Evolutionary conservation across 805 yeast species (phyloP), one percentile per base, ranked within the genome.

Genomic region (Kluyveromyces starmeri): DNA sequence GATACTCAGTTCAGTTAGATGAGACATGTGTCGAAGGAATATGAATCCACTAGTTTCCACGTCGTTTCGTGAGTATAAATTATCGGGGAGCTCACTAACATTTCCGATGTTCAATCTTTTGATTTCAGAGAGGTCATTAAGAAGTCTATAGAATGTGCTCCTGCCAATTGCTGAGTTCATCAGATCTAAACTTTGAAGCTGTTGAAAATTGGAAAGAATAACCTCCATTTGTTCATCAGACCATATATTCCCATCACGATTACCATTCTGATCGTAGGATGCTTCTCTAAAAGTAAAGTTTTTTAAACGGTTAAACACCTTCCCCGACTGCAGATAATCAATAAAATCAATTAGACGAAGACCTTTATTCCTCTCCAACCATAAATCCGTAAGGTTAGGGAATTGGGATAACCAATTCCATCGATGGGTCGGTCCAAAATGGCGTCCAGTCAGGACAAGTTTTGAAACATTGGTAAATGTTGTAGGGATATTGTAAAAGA

Each of bases 141-240:
- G 16, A 15, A 54, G 30, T 23, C 45, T 33, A 10, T 36, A 22
- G 13, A 55, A 30, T 2, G 52, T 53, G 6, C 35, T 18, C 3
- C 56, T 56, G 18, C 51, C 47, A 10, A 55, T 50, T 5, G 55
- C 53, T 1, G 52, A 43, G 8, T 53, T 47, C 61, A 54, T 55
- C 15, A 52, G 32, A 36, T 55, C 60, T 6, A 53, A 31, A 9
- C 35, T 26, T 15, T 35, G 39, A 22, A 54, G 16, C 20, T 42
- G 33, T 22, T 32, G 31, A 1, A 54, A 28, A n/a, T 35, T 35
- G 16, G 19, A 9, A 7, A 20, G 11, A 7, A 35, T 18, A 3
- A 4, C 15, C 17, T 12, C 14, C 12, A 22, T 22, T 28, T 28
- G 26, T 35, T 16, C 34, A 13, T 28, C 25, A 18, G 10, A 13